Percentiles rank a stretch among this genome's conserved stretches.
These are phyloP conservation scores for Colletotrichum abscissum DNA, from an alignment of 2,329 filamentous ascomycete genomes.

Conservation along the genomic window DNA sequence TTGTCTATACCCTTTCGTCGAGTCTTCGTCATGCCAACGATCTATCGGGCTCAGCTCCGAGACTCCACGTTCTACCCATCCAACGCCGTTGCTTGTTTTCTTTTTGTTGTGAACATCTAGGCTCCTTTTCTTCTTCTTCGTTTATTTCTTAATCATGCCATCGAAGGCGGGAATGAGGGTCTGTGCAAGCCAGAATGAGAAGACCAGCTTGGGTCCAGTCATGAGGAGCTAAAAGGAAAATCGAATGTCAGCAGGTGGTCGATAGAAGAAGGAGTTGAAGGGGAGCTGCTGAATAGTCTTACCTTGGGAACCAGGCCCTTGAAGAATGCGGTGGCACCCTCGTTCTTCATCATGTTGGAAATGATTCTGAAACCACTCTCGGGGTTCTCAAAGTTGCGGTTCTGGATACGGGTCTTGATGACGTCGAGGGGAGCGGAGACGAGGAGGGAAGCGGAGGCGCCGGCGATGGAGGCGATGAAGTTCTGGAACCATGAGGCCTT, in stretches of 20 bases:
- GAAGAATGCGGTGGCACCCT: slow-evolving; percentile 91
- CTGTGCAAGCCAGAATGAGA: slow-evolving; percentile 99
- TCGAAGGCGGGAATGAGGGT: slow-evolving; percentile 96
- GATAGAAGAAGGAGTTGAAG: not conserved
- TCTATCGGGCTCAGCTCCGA: slow-evolving; percentile 50
- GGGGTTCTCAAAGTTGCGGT: slow-evolving; percentile 98
- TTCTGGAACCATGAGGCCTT: slow-evolving; percentile 94
- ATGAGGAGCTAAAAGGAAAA: slow-evolving; percentile 77
- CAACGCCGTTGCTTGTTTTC: slow-evolving; percentile 27
- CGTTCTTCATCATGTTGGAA: slow-evolving; percentile 91
- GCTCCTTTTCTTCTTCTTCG: slow-evolving; percentile 12
- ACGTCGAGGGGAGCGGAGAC: slow-evolving; percentile 97
- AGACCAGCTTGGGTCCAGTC: slow-evolving; percentile 98
- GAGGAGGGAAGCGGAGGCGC: slow-evolving; percentile 92
- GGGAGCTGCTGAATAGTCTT: slow-evolving; percentile 39
- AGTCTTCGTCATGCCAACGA: slow-evolving; percentile 16
- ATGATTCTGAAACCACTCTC: slow-evolving; percentile 94
- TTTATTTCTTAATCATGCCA: slow-evolving; percentile 51
- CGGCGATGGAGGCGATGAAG: slow-evolving; percentile 95
- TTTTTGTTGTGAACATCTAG: not conserved
- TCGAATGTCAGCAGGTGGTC: slow-evolving; percentile 34
- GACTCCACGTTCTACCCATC: slow-evolving; percentile 38
- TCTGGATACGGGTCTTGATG: slow-evolving; percentile 98
- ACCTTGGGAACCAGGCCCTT: slow-evolving; percentile 96
- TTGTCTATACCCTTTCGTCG: slow-evolving; percentile 10